Conservation (phyloP, 148 eudicot genomes). For the Oxyria digyna region DNA sequence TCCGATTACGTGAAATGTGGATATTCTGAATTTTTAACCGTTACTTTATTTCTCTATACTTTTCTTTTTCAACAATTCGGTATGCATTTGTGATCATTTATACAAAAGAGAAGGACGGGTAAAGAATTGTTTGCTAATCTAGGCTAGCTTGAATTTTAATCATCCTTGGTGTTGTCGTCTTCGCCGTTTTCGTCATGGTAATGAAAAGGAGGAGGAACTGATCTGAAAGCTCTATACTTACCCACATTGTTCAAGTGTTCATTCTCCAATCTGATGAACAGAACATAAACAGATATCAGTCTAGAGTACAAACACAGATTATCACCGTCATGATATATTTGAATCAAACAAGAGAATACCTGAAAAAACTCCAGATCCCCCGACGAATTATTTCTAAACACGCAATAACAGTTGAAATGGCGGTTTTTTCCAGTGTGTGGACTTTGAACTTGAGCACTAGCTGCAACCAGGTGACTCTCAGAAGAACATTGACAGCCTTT, state of each 20-base stretch:
- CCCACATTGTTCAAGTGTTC: slow-evolving; percentile 87
- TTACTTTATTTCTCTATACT: neutral
- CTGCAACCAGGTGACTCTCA: slow-evolving; percentile 84
- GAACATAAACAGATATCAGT: slow-evolving; percentile 1
- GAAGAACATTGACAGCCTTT: slow-evolving; percentile 36
- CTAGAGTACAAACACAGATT: neutral
- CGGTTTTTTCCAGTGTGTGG: slow-evolving; percentile 26
- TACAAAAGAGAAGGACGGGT: neutral
- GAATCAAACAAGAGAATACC: slow-evolving; percentile 23
- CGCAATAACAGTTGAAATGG: slow-evolving; percentile 40
- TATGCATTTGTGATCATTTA: neutral
- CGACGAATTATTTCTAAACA: slow-evolving; percentile 78
- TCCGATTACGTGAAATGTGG: too few relatives aligned
- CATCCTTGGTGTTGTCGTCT: slow-evolving; percentile 28
- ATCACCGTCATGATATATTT: neutral
- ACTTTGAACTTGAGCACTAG: slow-evolving; percentile 44
- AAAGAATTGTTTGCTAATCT: neutral
- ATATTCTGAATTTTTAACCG: neutral
- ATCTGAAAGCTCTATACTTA: slow-evolving; percentile 63
- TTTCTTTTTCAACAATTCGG: neutral
- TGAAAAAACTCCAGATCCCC: slow-evolving; percentile 89
- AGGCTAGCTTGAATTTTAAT: slow-evolving; percentile 11
- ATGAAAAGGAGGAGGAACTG: slow-evolving; percentile 70
- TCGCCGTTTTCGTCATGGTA: slow-evolving; percentile 31
- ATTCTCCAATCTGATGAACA: slow-evolving; percentile 61